These are phyloP conservation scores for Geotrichum phurueaensis DNA, from an alignment of 1,139 yeast genomes.

Conservation along the genomic window DNA sequence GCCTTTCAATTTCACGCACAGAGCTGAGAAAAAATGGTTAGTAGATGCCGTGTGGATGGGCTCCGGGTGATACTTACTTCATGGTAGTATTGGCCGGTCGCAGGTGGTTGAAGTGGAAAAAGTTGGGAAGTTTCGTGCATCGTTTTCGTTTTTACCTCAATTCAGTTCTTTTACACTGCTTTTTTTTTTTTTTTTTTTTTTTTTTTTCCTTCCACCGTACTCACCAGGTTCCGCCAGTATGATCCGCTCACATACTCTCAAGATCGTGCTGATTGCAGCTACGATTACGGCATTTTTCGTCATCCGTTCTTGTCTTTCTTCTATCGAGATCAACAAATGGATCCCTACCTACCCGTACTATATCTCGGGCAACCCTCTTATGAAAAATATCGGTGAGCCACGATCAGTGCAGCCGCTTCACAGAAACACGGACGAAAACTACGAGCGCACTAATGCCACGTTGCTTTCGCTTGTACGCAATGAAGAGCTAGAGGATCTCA, in stretches of 20 bases:
- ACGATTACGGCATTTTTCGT: neutral
- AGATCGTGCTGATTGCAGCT: neutral
- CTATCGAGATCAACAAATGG: constrained; percentile 21
- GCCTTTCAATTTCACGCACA: constrained; percentile 45
- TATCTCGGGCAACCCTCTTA: constrained; percentile 26
- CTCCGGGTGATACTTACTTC: constrained; percentile 10
- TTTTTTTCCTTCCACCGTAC: neutral
- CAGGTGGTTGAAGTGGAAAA: neutral
- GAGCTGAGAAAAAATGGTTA: constrained; percentile 15
- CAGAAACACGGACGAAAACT: neutral
- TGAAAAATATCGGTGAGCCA: constrained; percentile 25
- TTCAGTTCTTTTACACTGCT: neutral
- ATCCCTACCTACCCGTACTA: constrained; percentile 26
- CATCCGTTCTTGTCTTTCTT: neutral
- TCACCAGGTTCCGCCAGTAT: neutral
- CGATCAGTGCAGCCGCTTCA: constrained; percentile 1
- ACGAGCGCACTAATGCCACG: constrained; percentile 67
- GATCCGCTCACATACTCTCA: constrained; percentile 7
- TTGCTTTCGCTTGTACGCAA: constrained; percentile 65
- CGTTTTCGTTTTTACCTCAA: neutral
- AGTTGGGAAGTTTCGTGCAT: neutral
- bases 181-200: neutral
- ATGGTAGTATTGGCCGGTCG: neutral
- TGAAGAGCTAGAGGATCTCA: constrained; percentile 48
- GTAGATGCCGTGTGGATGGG: neutral